Evolutionary conservation across 2,329 filamentous ascomycete species (phyloP).

Genomic region (Saccharata proteae): DNA sequence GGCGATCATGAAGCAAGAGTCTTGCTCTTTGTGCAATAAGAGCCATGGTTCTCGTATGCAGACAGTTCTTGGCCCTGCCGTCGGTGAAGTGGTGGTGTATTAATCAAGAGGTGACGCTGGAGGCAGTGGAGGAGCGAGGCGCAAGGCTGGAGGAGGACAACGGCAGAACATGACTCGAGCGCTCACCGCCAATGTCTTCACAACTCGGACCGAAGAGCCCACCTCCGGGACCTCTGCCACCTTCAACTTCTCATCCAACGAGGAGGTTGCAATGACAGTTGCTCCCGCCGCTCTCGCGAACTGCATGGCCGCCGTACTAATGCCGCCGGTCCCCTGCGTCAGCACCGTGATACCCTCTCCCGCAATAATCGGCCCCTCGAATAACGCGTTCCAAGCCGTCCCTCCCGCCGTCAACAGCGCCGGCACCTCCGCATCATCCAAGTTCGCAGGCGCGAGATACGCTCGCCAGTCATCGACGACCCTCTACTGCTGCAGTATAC

Average conservation of each 20-base stretch:
- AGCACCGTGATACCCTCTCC: slow-evolving; percentile 18
- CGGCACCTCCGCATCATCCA: slow-evolving; percentile 26
- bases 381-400: slow-evolving; percentile 39
- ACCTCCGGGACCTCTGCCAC: slow-evolving; percentile 20
- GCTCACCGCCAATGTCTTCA: no score
- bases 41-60: no score
- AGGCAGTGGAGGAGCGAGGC: no score
- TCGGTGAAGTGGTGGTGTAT: no score
- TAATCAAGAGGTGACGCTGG: no score
- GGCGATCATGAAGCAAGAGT: no score
- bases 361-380: slow-evolving; percentile 22
- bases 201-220: no score
- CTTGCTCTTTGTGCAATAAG: no score
- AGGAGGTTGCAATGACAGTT: slow-evolving; percentile 38
- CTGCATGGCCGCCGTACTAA: slow-evolving; percentile 10
- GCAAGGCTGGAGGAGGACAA: no score
- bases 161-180: no score
- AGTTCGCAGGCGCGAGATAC: slow-evolving; percentile 28
- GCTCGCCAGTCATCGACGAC: slow-evolving; percentile 28
- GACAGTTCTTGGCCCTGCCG: no score
- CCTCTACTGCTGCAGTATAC: slow-evolving; percentile 31
- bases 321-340: slow-evolving; percentile 19
- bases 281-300: slow-evolving; percentile 36
- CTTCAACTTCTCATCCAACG: slow-evolving; percentile 37
- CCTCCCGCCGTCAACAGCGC: slow-evolving; percentile 32